phyloP scores from a whole-genome alignment of 352 stramenopile genomes.

The Pythium coloratum region DNA sequence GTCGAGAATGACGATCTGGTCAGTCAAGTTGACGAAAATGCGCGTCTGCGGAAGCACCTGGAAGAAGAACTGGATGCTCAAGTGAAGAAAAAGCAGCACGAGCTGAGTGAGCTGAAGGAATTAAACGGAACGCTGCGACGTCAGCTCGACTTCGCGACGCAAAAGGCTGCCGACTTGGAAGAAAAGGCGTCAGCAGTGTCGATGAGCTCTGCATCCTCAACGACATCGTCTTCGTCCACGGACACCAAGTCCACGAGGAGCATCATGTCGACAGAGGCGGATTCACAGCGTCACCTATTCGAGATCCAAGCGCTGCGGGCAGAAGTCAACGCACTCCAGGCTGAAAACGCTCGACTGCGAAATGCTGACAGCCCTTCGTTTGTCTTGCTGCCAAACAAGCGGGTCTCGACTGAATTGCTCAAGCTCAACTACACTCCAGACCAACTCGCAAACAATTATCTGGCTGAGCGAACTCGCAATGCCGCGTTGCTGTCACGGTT shows the following conservation, averaged over 20 bases:
- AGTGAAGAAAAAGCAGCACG: constrained; percentile 49
- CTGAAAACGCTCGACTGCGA: constrained; percentile 57
- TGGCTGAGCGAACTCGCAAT: constrained; percentile 82
- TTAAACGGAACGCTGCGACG: constrained; percentile 51
- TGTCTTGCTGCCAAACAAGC: constrained; percentile 39
- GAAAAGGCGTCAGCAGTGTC: constrained; percentile 41
- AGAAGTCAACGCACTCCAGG: constrained; percentile 50
- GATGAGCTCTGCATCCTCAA: constrained; percentile 23
- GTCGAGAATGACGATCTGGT: constrained; percentile 48
- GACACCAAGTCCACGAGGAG: background rate
- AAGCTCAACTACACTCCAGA: constrained; percentile 65
- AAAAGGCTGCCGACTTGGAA: constrained; percentile 44
- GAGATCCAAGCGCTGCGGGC: constrained; percentile 62
- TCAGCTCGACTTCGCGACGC: constrained; percentile 50
- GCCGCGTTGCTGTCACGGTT: constrained; percentile 75
- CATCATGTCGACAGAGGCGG: constrained; percentile 18
- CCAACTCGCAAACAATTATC: constrained; percentile 84
- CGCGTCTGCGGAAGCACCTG: constrained; percentile 13
- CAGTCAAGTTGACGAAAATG: constrained; percentile 24
- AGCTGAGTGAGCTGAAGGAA: constrained; percentile 53
- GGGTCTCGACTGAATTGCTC: constrained; percentile 64
- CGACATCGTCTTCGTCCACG: constrained; percentile 15
- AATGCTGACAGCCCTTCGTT: constrained; percentile 45
- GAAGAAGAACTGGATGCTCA: constrained; percentile 27
- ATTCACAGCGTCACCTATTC: constrained; percentile 25